Evolutionary conservation across 2,329 filamentous ascomycete genomes (phyloP).

Genomic region (Domatiomyces catenatus): DNA sequence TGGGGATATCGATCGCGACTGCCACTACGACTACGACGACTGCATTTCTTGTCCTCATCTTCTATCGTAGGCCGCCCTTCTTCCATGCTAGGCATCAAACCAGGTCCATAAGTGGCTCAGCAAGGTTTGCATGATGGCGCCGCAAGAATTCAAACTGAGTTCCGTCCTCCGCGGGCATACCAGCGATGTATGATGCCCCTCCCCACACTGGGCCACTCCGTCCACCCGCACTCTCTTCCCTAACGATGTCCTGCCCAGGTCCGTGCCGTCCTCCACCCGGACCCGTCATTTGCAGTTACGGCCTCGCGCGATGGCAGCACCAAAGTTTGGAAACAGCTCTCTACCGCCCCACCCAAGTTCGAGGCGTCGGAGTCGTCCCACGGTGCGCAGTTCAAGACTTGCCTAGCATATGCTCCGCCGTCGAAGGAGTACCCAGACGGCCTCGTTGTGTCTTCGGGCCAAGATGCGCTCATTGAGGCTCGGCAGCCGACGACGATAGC

Average conservation of each 20-base stretch:
- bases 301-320: constrained; percentile 86
- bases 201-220: neutral
- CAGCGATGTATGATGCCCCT: constrained; percentile 58
- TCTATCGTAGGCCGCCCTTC: neutral
- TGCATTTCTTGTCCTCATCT: neutral
- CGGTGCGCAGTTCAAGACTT: constrained; percentile 76
- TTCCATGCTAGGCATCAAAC: neutral
- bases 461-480: constrained; percentile 86
- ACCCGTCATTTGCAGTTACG: constrained; percentile 57
- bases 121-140: neutral
- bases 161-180: constrained; percentile 79
- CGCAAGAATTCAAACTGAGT: constrained; percentile 53
- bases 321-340: constrained; percentile 62
- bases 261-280: constrained; percentile 66
- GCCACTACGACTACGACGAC: neutral
- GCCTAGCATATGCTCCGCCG: constrained; percentile 59
- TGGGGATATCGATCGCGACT: neutral
- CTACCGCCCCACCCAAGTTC: constrained; percentile 52
- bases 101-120: neutral
- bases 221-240: constrained; percentile 4
- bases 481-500: constrained; percentile 52
- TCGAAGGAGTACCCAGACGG: constrained; percentile 57
- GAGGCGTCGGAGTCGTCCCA: constrained; percentile 65
- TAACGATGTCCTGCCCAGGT: constrained; percentile 44
- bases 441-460: constrained; percentile 71